Evolutionary conservation across 345 rosid species (phyloP).

Genomic region (Hypericum androsaemum): DNA sequence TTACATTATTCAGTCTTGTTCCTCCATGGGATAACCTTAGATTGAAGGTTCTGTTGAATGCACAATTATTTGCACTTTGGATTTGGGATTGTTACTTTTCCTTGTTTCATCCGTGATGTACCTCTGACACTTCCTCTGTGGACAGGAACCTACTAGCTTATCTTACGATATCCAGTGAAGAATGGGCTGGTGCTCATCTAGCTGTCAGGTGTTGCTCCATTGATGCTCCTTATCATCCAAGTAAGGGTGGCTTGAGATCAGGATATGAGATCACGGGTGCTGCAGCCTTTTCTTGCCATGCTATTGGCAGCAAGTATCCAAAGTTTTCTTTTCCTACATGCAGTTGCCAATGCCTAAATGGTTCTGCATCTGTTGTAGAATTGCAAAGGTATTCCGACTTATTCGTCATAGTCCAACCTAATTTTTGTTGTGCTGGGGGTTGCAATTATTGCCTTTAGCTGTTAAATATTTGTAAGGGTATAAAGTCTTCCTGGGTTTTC

Average conservation of each 20-base stretch:
- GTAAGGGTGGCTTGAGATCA: slow-evolving; percentile 48
- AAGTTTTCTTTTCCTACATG: slow-evolving; percentile 81
- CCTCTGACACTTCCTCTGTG: slow-evolving; percentile 22
- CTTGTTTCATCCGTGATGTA: background rate
- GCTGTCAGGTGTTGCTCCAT: slow-evolving; percentile 55
- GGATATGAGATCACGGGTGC: slow-evolving; percentile 73
- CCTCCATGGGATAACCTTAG: too few relatives aligned
- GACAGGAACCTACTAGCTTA: slow-evolving; percentile 83
- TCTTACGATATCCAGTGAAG: slow-evolving; percentile 58
- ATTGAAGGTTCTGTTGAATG: background rate
- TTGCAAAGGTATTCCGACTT: slow-evolving; percentile 53
- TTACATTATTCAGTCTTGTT: too few relatives aligned
- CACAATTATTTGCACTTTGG: background rate
- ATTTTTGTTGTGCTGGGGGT: too few relatives aligned
- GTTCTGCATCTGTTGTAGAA: slow-evolving; percentile 47
- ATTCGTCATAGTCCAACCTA: background rate
- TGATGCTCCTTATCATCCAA: slow-evolving; percentile 25
- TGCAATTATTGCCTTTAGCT: too few relatives aligned
- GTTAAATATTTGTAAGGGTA: too few relatives aligned
- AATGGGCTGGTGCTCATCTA: slow-evolving; percentile 40
- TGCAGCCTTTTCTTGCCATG: slow-evolving; percentile 79
- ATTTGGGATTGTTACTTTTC: background rate
- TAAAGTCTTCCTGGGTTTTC: too few relatives aligned
- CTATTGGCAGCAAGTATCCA: slow-evolving; percentile 51
- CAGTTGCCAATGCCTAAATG: slow-evolving; percentile 40